Percentiles rank a stretch among this genome's conserved stretches.
These are phyloP conservation scores for Trametes cinnabarina DNA, from an alignment of 768 basidiomycete genomes.

Conservation along the genomic window DNA sequence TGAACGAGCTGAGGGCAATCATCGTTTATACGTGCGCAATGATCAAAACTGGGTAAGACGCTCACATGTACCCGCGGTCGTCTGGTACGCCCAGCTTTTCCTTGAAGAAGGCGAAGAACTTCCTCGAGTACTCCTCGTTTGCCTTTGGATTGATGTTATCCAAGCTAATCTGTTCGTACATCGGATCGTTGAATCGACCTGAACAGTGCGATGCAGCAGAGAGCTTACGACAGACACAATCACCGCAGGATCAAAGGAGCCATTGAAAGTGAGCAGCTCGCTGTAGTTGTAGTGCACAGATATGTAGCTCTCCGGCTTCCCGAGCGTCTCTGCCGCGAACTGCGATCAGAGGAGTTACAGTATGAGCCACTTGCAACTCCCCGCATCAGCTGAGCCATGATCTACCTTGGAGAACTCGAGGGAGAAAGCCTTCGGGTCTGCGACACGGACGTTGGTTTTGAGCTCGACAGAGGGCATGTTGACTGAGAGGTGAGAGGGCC, in stretches of 20 bases:
- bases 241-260: slow-evolving; percentile 66
- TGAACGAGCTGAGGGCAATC: not conserved
- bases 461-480: slow-evolving; percentile 40
- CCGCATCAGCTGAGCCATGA: not conserved
- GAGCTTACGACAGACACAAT: slow-evolving; percentile 55
- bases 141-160: slow-evolving; percentile 48
- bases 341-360: slow-evolving; percentile 22
- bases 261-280: slow-evolving; percentile 57
- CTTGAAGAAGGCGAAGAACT: slow-evolving; percentile 53
- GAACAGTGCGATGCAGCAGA: not conserved
- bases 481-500: not conserved
- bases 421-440: slow-evolving; percentile 35
- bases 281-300: slow-evolving; percentile 55
- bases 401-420: slow-evolving; percentile 59
- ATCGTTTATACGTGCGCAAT: not conserved
- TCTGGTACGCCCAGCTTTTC: slow-evolving; percentile 48
- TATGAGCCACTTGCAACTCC: not conserved
- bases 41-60: not conserved
- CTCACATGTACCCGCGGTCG: slow-evolving; percentile 62
- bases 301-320: slow-evolving; percentile 56
- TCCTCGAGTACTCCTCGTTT: slow-evolving; percentile 55
- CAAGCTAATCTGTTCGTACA: slow-evolving; percentile 46
- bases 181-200: not conserved
- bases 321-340: slow-evolving; percentile 52
- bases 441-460: slow-evolving; percentile 40